phyloP scores from a whole-genome alignment of 2,329 filamentous ascomycete species.

The Aspergillus niger region DNA sequence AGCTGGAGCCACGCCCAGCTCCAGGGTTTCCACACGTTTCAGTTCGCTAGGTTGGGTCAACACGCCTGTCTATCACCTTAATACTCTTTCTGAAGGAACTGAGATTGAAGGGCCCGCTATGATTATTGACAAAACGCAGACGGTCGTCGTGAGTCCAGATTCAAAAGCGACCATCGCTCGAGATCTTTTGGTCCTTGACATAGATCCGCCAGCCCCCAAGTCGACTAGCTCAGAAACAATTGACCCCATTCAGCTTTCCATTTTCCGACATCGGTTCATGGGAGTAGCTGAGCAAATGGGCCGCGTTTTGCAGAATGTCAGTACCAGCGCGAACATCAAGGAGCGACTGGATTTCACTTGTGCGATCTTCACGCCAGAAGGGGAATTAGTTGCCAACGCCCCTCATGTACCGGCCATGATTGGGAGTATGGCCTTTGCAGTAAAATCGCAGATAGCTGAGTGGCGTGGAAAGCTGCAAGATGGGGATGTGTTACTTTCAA shows the following conservation, averaged over 20 bases:
- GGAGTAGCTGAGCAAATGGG: constrained; percentile 86
- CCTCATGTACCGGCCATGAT: constrained; percentile 65
- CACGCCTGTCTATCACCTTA: neutral
- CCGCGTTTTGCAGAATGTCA: constrained; percentile 73
- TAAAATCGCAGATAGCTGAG: neutral
- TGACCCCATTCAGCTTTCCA: constrained; percentile 75
- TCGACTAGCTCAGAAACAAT: too few relatives aligned
- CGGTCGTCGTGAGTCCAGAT: constrained; percentile 56
- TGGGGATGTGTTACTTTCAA: neutral
- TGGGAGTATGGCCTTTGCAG: neutral
- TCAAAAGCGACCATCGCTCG: too few relatives aligned
- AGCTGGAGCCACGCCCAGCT: too few relatives aligned
- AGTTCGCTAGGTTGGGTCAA: neutral
- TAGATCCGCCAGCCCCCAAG: too few relatives aligned
- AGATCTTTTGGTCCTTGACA: too few relatives aligned
- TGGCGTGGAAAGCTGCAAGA: neutral
- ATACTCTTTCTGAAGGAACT: neutral
- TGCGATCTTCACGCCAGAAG: constrained; percentile 72
- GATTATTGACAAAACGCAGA: constrained; percentile 47
- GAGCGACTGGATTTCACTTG: constrained; percentile 83
- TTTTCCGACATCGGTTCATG: constrained; percentile 83
- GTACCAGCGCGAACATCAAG: constrained; percentile 76
- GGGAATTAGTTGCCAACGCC: constrained; percentile 66
- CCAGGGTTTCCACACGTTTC: too few relatives aligned
- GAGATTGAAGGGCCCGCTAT: constrained; percentile 36